phyloP scores from a whole-genome alignment of 75 land plant genomes.

The Chamaecyparis obtusa region DNA sequence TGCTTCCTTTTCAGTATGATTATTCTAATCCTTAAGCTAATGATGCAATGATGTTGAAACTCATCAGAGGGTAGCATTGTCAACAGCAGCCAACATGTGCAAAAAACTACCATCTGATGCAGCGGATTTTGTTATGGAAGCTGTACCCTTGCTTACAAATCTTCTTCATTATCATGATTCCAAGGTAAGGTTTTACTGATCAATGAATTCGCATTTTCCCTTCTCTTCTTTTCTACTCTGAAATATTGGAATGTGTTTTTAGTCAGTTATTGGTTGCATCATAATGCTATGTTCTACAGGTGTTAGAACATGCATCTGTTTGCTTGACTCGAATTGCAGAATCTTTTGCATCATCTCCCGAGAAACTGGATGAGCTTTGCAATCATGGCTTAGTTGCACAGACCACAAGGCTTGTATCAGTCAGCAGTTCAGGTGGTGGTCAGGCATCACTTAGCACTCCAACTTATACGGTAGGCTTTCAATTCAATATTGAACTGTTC shows the following conservation, averaged over 20 bases:
- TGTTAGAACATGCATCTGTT: conserved; percentile 94
- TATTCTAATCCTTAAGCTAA: background rate
- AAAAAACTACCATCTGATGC: conserved; percentile 95
- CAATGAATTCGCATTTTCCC: conserved; percentile 15
- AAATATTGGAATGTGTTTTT: background rate
- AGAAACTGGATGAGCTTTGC: conserved; percentile 86
- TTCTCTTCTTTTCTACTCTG: background rate
- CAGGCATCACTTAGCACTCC: conserved; percentile 85
- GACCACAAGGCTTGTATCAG: conserved; percentile 82
- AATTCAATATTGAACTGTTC: background rate
- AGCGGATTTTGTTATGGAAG: conserved; percentile 93
- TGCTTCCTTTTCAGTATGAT: background rate
- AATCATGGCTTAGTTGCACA: conserved; percentile 93
- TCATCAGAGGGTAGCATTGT: conserved; percentile 89
- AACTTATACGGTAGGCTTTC: conserved; percentile 79
- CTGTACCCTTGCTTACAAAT: conserved; percentile 90
- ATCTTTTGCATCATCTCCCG: conserved; percentile 82
- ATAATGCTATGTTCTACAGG: conserved; percentile 40
- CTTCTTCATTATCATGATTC: conserved; percentile 97
- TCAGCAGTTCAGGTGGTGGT: conserved; percentile 75
- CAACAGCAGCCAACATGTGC: conserved; percentile 99
- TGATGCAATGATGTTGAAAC: conserved; percentile 2
- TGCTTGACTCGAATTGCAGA: conserved; percentile 97
- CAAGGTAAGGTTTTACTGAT: conserved; percentile 30
- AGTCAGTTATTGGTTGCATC: background rate